Evolutionary conservation across 2,329 filamentous ascomycete genomes (phyloP), one percentile per base, ranked within the genome.

Genomic region (Ascosphaera aggregata): DNA sequence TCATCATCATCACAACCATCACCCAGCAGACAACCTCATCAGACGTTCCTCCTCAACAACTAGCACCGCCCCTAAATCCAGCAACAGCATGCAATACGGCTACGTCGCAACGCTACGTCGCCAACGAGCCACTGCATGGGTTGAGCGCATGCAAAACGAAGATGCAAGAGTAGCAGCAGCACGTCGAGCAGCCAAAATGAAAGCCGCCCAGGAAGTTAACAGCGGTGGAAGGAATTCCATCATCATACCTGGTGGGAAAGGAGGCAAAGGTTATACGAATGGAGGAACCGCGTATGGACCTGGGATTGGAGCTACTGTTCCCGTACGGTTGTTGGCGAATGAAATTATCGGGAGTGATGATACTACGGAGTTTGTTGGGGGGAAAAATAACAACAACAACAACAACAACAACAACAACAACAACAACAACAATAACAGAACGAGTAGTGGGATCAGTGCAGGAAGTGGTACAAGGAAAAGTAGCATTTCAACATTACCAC

Each of bases 111-210:
- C 94, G n/a, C 76, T 98, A 61, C 74, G 89, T 44, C 86, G 85
- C 55, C 89, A 98, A 59, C 95, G 95, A 56, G 89, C 84, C 22
- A 98, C 89, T 0, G 89, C 98, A 3, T 98, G 89, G 89, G 94
- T 85, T 62, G 89, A 95, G 54, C 77, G 85, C 40, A 71, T 86
- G 8, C 89, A 98, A 55, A 75, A 80, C 44, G 84, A 95, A 57
- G 89, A 98, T 54, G 81, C 86, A 1, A 71, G 82, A 38, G 62
- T 89, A 41, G 62, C 77, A 3, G 84, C 82, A 19, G 78, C 85
- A 50, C 84, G 92, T 55, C 72, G 80, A 42, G 78, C 80, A 30
- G 89, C 85, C 42, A 92, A 89, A 63, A 74, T 80, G 62, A 69
- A 84, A 37, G 89, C 89, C 9, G 76, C 76, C 41, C 73, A 79